phyloP scores from a whole-genome alignment of 345 rosid species.

The Bretschneidera sinensis region DNA sequence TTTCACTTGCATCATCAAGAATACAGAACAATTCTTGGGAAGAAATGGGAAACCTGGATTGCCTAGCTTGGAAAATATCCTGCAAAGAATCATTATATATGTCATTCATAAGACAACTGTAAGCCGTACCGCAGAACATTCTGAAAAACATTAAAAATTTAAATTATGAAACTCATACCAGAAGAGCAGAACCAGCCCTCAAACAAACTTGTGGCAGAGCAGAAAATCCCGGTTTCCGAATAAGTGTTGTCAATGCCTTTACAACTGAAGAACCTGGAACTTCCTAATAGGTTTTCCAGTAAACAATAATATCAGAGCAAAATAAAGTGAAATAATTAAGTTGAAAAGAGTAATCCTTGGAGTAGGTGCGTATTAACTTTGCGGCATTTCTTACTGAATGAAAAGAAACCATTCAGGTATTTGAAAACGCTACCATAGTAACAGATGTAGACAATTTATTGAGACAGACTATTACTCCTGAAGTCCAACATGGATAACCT shows the following conservation, averaged over 20 bases:
- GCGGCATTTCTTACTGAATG: background rate
- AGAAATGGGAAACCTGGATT: conserved; percentile 65
- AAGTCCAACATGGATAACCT: background rate
- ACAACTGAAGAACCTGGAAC: conserved; percentile 60
- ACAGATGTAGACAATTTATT: background rate
- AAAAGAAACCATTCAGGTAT: background rate
- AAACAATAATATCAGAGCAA: conserved; percentile 15
- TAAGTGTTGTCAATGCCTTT: conserved; percentile 53
- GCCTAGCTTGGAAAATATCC: conserved; percentile 77
- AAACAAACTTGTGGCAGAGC: conserved; percentile 65
- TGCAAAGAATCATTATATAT: conserved; percentile 26
- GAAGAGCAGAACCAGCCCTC: conserved; percentile 78
- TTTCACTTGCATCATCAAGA: conserved; percentile 98
- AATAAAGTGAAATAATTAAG: conserved; percentile 11
- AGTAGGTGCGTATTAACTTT: background rate
- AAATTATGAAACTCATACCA: conserved; percentile 46
- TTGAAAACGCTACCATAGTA: background rate
- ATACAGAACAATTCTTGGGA: conserved; percentile 71
- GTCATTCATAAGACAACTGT: conserved; percentile 1
- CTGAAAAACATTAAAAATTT: background rate
- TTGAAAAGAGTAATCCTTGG: background rate
- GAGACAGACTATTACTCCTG: background rate
- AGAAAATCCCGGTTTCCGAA: conserved; percentile 59
- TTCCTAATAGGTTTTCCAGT: conserved; percentile 35
- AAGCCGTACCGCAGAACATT: background rate